Evolutionary conservation across 805 yeast species (phyloP), one percentile per base, ranked within the genome.

Genomic region (Hanseniaspora nectarophila): DNA sequence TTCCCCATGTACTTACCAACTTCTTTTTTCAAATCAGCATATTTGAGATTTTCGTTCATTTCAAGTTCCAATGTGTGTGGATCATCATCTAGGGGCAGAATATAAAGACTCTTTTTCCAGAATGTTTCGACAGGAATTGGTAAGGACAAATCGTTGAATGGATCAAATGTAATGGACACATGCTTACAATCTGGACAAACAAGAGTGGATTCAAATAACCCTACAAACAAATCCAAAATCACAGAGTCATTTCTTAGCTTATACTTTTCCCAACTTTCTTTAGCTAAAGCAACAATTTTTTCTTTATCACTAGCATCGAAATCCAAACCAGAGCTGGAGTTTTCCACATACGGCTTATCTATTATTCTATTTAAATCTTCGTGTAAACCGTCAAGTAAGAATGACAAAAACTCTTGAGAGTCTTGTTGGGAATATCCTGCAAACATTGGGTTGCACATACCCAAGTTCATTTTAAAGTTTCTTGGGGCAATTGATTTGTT

Each of bases 351-450:
- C 0, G 97, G 97, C 62, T 92, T 92, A 34, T 83, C 69, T 8
- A 76, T 63, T 28, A 90, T 81, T 53, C 96, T 72, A 61, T 92
- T 92, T 56, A 90, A 70, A 66, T 90, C 97, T 65, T 90, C 97
- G 62, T 92, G 97, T 29, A 90, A 70, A 2, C 95, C 90, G 67
- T 92, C 97, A 23, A 92, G 71, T 24, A 92, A 66, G 73, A 85
- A 90, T 15, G 95, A 88, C 45, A 90, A 71, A 60, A 92, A 83
- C 62, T 92, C 97, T 64, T 92, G 97, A 0, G 97, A 86, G 63
- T 90, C 98, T 62, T 90, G 97, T 64, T 92, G 97, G 57, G 77
- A 79, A 61, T 82, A 87, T 0, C 92, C 95, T 0, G 84, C 75
- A 69, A 92, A 92, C 78, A 85, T 78, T 1, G 82, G 75, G 37